These are phyloP conservation scores for Pyracantha coccinea DNA, from an alignment of 331 rosid species.

Conservation along the genomic window DNA sequence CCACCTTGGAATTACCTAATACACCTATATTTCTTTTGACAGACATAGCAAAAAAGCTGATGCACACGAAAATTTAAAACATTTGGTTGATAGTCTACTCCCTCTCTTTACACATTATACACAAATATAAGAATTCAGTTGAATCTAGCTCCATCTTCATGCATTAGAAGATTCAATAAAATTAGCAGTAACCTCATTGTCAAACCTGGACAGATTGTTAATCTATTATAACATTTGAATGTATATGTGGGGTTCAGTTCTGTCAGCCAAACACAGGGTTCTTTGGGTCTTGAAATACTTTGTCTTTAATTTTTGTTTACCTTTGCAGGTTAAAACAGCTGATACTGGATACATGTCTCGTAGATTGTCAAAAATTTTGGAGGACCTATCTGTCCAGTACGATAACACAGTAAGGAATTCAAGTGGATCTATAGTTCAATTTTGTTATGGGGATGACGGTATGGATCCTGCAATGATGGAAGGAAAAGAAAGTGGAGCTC, in stretches of 20 bases:
- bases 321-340: conserved; percentile 90
- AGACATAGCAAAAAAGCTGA: background rate
- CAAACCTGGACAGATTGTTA: too few relatives aligned
- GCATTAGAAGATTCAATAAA: background rate
- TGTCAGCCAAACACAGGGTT: background rate
- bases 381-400: conserved; percentile 76
- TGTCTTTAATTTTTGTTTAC: conserved; percentile 6
- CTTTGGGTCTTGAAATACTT: background rate
- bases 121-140: background rate
- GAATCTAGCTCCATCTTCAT: background rate
- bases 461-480: conserved; percentile 98
- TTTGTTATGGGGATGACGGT: conserved; percentile 91
- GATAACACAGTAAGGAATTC: conserved; percentile 84
- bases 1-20: background rate
- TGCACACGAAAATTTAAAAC: background rate
- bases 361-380: conserved; percentile 76
- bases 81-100: background rate
- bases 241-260: background rate
- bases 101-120: background rate
- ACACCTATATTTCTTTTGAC: background rate
- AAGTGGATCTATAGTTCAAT: conserved; percentile 67
- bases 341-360: conserved; percentile 99
- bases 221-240: background rate
- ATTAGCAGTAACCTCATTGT: background rate
- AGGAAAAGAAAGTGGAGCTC: conserved; percentile 67